Evolutionary conservation across 1,284 basidiomycete genomes (phyloP), one percentile per base, ranked within the genome.

Genomic region (Ceratobasidium sp.): DNA sequence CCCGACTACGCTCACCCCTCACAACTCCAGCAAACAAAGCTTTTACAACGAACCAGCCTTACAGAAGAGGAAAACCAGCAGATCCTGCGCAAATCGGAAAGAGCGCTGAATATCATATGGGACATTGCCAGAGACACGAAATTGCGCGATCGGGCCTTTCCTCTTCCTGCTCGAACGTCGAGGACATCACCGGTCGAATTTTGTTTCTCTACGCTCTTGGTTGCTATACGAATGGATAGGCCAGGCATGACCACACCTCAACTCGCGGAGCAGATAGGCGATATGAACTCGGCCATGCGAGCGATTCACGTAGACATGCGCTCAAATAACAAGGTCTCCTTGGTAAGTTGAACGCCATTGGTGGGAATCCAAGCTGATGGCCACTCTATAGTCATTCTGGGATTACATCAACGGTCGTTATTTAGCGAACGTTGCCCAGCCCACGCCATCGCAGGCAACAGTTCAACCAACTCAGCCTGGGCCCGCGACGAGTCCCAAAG

Each of bases 111-210:
- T 41, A 23, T 64, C 36, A 36, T 64, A 19, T n/a, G 27, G 21
- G 36, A 52, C 11, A 64, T 64, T 29, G 60, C 60, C 1, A 54
- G n/a, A 3, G 33, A 64, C n/a, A 7, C 49, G 4, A 11, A 29
- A 23, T 49, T 64, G n/a, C 50, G 60, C 23, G 33, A 50, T 14
- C 19, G 19, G 14, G 60, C 60, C 1, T 64, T 64, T 21, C 49
- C 47, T 21, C 60, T 64, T 44, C 60, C 60, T 5, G 9, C 30
- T 2, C 60, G 60, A 25, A 41, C 49, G 1, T 41, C 33, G 29
- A 49, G 50, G 39, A 64, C 49, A 5, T 64, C 60, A 21, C 60
- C 60, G 2, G 60, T 64, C 13, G 60, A 64, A 39, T 64, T 64
- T 44, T 54, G 49, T 21, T 64, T 64, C 30, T 29, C 60, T 23